Conservation (phyloP, 148 eudicot species). For the Vaccinium darrowii region DNA sequence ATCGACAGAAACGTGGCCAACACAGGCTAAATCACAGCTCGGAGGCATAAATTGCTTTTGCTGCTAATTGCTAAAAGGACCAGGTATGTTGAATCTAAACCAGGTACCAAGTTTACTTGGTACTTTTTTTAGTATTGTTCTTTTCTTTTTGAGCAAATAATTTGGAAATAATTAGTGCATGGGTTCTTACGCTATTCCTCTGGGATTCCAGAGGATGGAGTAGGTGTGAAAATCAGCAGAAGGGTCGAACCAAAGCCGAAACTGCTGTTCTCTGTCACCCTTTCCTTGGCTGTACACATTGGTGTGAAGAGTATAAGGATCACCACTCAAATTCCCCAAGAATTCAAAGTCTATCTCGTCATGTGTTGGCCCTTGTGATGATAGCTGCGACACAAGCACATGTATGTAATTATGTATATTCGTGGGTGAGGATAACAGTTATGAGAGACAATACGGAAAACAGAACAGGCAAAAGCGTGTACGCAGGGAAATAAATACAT, state of each 20-base stretch:
- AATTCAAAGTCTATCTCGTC: slow-evolving; percentile 5
- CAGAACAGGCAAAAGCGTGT: not conserved
- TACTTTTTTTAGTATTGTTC: not conserved
- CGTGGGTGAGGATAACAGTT: not conserved
- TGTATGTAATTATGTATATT: too few species aligned
- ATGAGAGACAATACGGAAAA: not conserved
- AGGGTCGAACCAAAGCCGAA: slow-evolving; percentile 9
- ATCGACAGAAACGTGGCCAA: not conserved
- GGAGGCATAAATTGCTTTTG: not conserved
- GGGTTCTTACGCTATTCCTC: not conserved
- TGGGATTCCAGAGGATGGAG: not conserved
- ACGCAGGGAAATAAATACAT: not conserved
- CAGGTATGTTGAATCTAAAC: not conserved
- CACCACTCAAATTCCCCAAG: slow-evolving; percentile 5
- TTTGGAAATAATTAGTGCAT: not conserved
- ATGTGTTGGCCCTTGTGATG: not conserved
- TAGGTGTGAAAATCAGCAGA: not conserved
- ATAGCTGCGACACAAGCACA: not conserved
- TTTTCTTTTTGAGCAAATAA: not conserved
- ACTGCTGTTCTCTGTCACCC: slow-evolving; percentile 2
- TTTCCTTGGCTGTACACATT: slow-evolving; percentile 8
- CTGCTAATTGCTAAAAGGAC: not conserved
- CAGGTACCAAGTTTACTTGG: not conserved
- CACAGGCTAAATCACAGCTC: not conserved
- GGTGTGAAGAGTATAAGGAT: slow-evolving; percentile 6